phyloP scores from a whole-genome alignment of 1,284 basidiomycete species.

The Taiwanofungus camphoratus region DNA sequence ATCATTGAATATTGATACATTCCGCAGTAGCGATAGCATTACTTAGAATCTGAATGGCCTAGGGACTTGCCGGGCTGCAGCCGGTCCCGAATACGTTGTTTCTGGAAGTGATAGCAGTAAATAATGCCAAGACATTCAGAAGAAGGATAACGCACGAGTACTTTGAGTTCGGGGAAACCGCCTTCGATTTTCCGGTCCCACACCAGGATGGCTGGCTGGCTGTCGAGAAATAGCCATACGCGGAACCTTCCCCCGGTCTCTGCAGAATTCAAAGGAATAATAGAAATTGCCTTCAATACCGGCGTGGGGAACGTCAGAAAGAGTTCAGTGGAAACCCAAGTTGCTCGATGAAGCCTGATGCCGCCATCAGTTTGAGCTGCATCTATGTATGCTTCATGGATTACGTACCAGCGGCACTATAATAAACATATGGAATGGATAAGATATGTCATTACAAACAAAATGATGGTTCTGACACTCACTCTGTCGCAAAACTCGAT shows the following conservation, averaged over 20 bases:
- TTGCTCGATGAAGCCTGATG: constrained; percentile 76
- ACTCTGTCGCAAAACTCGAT: constrained; percentile 90
- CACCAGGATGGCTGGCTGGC: constrained; percentile 39
- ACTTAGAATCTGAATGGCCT: constrained; percentile 72
- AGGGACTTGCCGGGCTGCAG: constrained; percentile 74
- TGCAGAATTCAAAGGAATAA: constrained; percentile 72
- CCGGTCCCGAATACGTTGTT: constrained; percentile 80
- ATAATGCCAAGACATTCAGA: not conserved
- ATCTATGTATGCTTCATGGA: too few species aligned
- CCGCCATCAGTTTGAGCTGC: too few species aligned
- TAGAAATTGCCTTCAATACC: constrained; percentile 54
- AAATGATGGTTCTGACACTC: constrained; percentile 25
- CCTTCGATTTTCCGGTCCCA: constrained; percentile 87
- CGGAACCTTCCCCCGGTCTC: constrained; percentile 86
- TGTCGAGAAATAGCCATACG: constrained; percentile 66
- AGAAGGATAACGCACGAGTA: constrained; percentile 49
- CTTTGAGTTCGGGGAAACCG: constrained; percentile 85
- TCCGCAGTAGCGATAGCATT: too few species aligned
- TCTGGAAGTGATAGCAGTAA: constrained; percentile 39
- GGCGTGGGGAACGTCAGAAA: constrained; percentile 85
- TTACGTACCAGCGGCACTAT: constrained; percentile 72
- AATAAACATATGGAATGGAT: too few species aligned
- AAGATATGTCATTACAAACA: too few species aligned
- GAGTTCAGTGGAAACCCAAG: constrained; percentile 86
- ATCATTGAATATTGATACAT: too few species aligned